Base-by-base conservation (phyloP, 768 basidiomycete genomes). In the Lactarius hengduanensis region DNA sequence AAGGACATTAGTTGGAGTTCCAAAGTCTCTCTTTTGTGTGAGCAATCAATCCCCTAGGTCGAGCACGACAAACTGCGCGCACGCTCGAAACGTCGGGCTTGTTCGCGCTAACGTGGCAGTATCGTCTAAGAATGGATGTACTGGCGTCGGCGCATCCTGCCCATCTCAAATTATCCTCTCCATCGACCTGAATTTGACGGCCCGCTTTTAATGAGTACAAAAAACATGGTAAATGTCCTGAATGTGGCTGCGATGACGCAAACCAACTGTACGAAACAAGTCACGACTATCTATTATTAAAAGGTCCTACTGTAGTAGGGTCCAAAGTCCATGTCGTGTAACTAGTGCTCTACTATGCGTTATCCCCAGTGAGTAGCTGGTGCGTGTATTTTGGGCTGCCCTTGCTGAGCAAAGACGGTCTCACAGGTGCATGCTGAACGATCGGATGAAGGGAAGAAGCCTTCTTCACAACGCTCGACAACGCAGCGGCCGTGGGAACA, bases 401-500 rank as follows among this genome's bases (percentile, higher is more conserved):
- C 7, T 10, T n/a, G 10, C 18, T 57, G 43, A 34, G 57, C 1
- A 16, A 13, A 4, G 34, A 57, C 18, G 10, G 3, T 13, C 18
- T 59, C 63, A 3, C 18, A 43, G 45, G 43, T 7, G 26, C 63
- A 64, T 8, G 18, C 18, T 28, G 26, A 3, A 20, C 20, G 47
- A 53, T 64, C 15, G 11, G 38, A 13, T 34, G 63, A 58, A n/a
- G 45, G 63, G 47, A 54, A 13, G 32, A 53, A 64, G 50, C 47
- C 50, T 1, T 38, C 38, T 18, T 32, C 57, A 30, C 63, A 64
- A 10, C 28, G 28, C 11, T 41, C 20, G 18, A 64, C 47, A 22
- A 55, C 2, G 45, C 71, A 72, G 20, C 18, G 34, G 28, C 71
- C 71, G 2, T 16, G 28, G 0, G 57, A 54, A 43, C 71, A 72